Evolutionary conservation across 2,329 filamentous ascomycete genomes (phyloP).

Genomic region (Neonectria sp.): DNA sequence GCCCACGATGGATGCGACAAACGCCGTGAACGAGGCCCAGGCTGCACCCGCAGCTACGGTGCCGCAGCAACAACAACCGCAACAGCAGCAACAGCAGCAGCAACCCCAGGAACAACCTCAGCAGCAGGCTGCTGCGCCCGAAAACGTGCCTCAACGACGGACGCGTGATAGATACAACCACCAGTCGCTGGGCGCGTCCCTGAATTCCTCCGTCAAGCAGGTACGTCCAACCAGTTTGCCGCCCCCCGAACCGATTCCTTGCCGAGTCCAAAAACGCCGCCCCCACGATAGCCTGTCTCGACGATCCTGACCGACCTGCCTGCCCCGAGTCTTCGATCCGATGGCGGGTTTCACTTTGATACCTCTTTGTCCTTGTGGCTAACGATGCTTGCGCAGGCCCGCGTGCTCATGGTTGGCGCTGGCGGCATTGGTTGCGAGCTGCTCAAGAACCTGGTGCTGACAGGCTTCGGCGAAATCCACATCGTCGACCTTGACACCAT

Average conservation of each 20-base stretch:
- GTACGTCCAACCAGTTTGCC: constrained; percentile 58
- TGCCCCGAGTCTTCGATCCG: constrained; percentile 13
- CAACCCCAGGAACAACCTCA: constrained; percentile 35
- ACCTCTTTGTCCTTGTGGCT: constrained; percentile 29
- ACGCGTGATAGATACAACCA: constrained; percentile 70
- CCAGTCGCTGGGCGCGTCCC: constrained; percentile 76
- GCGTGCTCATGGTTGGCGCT: constrained; percentile 93
- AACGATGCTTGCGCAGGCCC: constrained; percentile 70
- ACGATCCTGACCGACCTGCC: constrained; percentile 8
- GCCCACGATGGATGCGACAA: constrained; percentile 48
- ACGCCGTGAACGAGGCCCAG: constrained; percentile 34
- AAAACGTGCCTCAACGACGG: constrained; percentile 45
- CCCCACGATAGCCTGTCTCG: constrained; percentile 6
- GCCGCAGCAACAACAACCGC: constrained; percentile 35
- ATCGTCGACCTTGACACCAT: constrained; percentile 98
- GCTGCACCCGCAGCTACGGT: constrained; percentile 35
- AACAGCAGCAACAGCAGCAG: constrained; percentile 27
- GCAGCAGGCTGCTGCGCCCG: constrained; percentile 39
- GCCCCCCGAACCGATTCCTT: constrained; percentile 28
- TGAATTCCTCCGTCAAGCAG: constrained; percentile 78
- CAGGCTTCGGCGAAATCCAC: constrained; percentile 92
- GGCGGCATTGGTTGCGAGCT: constrained; percentile 98
- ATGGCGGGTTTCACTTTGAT: background rate
- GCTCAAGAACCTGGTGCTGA: constrained; percentile 94
- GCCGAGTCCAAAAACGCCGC: constrained; percentile 22